Evolutionary conservation across 179 eudicot genomes (phyloP).

Genomic region (Beta lomatogona): DNA sequence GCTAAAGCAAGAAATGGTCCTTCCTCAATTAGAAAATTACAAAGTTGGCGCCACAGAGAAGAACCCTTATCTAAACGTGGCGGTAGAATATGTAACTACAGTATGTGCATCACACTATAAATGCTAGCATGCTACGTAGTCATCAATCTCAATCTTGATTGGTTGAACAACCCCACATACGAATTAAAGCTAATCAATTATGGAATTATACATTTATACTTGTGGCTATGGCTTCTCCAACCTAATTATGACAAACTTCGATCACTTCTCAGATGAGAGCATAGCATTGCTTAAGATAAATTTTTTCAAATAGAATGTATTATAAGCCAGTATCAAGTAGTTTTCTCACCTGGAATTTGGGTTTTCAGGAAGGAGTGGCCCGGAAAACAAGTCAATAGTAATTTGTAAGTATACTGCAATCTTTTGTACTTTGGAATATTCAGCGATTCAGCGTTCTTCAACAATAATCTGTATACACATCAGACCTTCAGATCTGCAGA

Average conservation of each 20-base stretch:
- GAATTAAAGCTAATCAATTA: not conserved
- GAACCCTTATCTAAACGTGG: not conserved
- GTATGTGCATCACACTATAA: not conserved
- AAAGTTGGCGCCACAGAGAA: not conserved
- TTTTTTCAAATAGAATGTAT: not conserved
- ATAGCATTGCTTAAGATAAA: no score
- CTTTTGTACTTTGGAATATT: not conserved
- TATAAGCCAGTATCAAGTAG: not conserved
- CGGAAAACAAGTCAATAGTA: not conserved
- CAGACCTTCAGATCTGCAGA: conserved; percentile 14
- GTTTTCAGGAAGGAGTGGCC: not conserved
- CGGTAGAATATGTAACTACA: not conserved
- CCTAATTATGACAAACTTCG: not conserved
- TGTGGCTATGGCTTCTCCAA: conserved; percentile 2
- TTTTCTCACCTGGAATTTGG: not conserved
- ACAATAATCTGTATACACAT: not conserved
- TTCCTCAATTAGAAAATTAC: no score
- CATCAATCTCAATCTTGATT: not conserved
- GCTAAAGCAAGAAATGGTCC: no score
- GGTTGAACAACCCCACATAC: conserved; percentile 6
- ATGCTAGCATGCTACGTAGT: not conserved
- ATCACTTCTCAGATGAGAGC: not conserved
- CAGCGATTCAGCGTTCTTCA: not conserved
- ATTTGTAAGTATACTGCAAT: not conserved
- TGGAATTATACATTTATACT: not conserved